Base-by-base conservation (phyloP, 2,329 filamentous ascomycete species). In the Fusarium sp. region DNA sequence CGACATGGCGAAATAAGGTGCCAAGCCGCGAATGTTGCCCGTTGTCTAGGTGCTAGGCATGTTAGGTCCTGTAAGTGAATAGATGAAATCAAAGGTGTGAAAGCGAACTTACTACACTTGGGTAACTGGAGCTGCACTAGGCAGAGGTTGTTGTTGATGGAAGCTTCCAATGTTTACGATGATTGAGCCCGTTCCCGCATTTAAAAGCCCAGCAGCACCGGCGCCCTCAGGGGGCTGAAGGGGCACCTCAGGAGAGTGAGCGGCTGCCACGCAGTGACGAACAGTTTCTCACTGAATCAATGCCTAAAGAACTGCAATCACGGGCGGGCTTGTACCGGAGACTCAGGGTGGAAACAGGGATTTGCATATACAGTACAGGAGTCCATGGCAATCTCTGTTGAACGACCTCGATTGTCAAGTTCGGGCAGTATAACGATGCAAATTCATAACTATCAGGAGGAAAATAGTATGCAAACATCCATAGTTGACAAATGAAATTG, bases 401-500 rank as follows among this genome's bases (percentile, higher is more conserved):
- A n/a, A n/a, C n/a, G n/a, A n/a, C n/a, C n/a, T n/a, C n/a, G n/a
- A n/a, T n/a, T n/a, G n/a, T n/a, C 47, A 51, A 27, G 25, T 27
- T 6, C 25, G 10, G 25, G 25, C 6, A 27, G 27, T 29, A 29
- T 9, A 29, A 29, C 11, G 11, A 9, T 29, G 11, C 8, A 29
- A 29, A 11, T 29, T 4, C 27, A 29, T 29, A 9, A 11, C 17
- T n/a, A 23, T 43, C 23, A 43, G 31, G 6, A 2, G 7, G 6
- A 15, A 25, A 33, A 8, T n/a, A 35, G 7, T 35, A n/a, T 2
- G 17, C 33, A 35, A 35, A n/a, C n/a, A 37, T 17, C 18, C 40
- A 23, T 27, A 33, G 20, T 20, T 39, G 9, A 63, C 42, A 64
- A 58, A 63, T n/a, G 29, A 46, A 52, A 47, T 39, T 14, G n/a